Base-by-base conservation (phyloP, 2,329 filamentous ascomycete genomes). In the Clathrospora elynae region DNA sequence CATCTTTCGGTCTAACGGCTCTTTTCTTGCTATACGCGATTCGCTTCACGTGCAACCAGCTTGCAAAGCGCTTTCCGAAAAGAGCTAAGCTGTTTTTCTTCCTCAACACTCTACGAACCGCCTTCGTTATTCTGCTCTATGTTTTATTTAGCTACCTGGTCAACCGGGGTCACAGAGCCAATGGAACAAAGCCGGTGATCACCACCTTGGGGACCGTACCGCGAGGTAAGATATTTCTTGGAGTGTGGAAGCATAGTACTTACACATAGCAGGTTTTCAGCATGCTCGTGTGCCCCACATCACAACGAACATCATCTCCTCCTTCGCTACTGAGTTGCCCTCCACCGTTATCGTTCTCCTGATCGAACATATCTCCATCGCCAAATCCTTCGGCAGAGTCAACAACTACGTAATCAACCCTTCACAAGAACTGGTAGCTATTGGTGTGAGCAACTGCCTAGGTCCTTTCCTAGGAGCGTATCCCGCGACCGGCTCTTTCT, bases 331-430 rank as follows among this genome's bases (percentile, higher is more conserved):
- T 19, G 80, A 96, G 52, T 76, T 99, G 3, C 93, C 93, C 0
- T 88, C 88, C 5, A 86, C 87, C 1, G 85, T 96, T 41, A 95
- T 97, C 55, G 90, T 99, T 12, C 79, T 97, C 45, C 78, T 99
- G 20, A 95, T 97, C 52, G 93, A 99, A 72, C 92, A 99, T 67
- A 95, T 97, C 59, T 90, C 92, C 30, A 97, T 97, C 53, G 90
- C 91, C 14, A 99, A 97, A 70, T 96, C 91, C 0, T 97, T 99
- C 58, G 92, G 93, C 8, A 82, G 92, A 49, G 82, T 96, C 58
- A 96, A 96, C 76, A 95, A 96, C 74, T 99, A 99, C 72, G 86
- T 84, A n/a, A 96, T 99, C 66, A 86, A 96, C 59, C 91, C 92
- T 0, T 96, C 92, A 0, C 92, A 99, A 68, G 92, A 99, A 69